Evolutionary conservation across 306 rosid genomes (phyloP).

Genomic region (Acacia acuminata): DNA sequence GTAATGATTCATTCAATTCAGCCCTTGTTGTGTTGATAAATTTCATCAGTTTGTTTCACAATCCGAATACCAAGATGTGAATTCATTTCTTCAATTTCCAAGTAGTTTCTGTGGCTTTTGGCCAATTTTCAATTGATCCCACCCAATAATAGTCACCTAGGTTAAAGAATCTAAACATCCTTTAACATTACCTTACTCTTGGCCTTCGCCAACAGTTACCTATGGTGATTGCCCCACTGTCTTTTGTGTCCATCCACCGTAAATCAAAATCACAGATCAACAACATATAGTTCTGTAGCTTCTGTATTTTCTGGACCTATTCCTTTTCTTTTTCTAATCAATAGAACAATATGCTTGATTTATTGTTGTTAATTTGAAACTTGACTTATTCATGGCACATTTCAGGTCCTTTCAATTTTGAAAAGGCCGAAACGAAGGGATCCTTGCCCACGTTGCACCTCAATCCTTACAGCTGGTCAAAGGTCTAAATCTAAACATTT

Average conservation of each 20-base stretch:
- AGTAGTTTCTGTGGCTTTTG: neutral
- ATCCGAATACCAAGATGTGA: neutral
- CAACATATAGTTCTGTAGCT: neutral
- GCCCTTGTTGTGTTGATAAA: neutral
- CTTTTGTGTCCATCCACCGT: neutral
- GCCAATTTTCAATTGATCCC: neutral
- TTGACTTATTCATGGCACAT: conserved; percentile 14
- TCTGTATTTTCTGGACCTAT: neutral
- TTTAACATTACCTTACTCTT: neutral
- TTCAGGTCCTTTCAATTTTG: conserved; percentile 92
- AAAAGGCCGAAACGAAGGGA: conserved; percentile 54
- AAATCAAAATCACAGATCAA: neutral
- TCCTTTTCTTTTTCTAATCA: neutral
- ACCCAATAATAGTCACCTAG: neutral
- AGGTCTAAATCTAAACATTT: conserved; percentile 47
- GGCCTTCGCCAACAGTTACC: neutral
- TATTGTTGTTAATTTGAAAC: neutral
- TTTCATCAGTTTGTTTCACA: neutral
- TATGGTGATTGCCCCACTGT: neutral
- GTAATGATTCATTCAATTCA: conserved; percentile 39
- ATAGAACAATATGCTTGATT: neutral
- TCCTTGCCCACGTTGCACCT: conserved; percentile 67
- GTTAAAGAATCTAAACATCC: neutral
- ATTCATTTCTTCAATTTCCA: neutral
- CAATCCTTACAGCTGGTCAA: conserved; percentile 94